Evolutionary conservation across 2,329 filamentous ascomycete species (phyloP).

Genomic region (Juglanconis sp.): DNA sequence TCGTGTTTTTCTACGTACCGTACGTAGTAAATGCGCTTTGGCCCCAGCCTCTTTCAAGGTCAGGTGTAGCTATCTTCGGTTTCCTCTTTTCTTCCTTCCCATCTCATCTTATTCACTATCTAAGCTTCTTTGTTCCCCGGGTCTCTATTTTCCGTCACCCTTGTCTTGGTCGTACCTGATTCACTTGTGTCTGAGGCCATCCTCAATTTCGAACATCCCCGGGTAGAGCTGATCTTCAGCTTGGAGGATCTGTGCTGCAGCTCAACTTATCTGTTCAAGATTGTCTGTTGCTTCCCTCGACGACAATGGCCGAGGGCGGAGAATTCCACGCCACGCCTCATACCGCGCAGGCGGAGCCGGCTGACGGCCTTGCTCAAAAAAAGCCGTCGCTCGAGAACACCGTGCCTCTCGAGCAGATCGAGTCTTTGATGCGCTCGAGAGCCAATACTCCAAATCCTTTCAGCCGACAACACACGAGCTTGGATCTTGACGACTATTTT

Average conservation of each 20-base stretch:
- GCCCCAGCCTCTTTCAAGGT: background rate
- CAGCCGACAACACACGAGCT: constrained; percentile 27
- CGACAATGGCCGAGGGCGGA: constrained; percentile 18
- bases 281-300: background rate
- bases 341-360: background rate
- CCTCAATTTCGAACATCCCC: background rate
- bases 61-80: background rate
- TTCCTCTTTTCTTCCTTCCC: background rate
- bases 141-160: background rate
- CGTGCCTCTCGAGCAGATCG: constrained; percentile 20
- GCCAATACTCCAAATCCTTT: constrained; percentile 28
- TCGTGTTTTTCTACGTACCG: background rate
- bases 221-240: background rate
- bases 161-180: background rate
- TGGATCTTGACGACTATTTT: constrained; percentile 46
- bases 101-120: background rate
- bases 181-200: background rate
- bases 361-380: background rate
- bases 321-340: constrained; percentile 5
- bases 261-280: background rate
- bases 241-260: background rate
- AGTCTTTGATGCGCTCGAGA: constrained; percentile 27
- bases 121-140: background rate
- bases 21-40: background rate
- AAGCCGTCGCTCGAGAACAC: constrained; percentile 13